Percentiles rank a stretch among this genome's conserved stretches.
These are phyloP conservation scores for Mycena rebaudengoi DNA, from an alignment of 768 basidiomycete species.

Conservation along the genomic window DNA sequence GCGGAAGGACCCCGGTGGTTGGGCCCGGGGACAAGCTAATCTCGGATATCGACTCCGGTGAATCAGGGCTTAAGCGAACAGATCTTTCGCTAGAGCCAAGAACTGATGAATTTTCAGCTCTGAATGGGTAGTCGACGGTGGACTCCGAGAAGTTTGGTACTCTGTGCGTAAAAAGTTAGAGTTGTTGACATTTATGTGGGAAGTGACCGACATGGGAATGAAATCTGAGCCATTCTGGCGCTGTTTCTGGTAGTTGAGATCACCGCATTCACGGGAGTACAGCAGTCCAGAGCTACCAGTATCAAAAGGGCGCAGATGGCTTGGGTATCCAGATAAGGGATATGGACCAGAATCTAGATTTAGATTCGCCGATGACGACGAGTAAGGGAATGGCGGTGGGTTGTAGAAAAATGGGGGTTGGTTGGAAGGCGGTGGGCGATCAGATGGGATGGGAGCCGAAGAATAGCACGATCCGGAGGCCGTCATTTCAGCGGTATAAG, in stretches of 20 bases:
- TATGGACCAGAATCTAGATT: background rate
- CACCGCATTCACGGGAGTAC: background rate
- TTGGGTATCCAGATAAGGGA: too few species aligned
- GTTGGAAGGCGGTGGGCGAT: constrained; percentile 7
- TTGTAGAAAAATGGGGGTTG: background rate
- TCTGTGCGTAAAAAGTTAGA: background rate
- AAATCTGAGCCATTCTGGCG: constrained; percentile 2
- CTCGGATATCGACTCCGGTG: background rate
- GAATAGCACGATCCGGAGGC: background rate
- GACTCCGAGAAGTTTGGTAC: background rate
- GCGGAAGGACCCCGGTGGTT: background rate
- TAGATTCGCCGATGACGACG: background rate
- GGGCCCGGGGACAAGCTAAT: background rate
- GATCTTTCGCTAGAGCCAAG: background rate
- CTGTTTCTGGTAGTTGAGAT: background rate
- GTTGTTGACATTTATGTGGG: background rate
- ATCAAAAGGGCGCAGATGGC: too few species aligned
- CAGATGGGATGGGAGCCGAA: constrained; percentile 1
- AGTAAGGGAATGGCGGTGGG: background rate
- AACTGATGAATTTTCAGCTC: too few species aligned
- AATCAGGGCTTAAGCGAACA: background rate
- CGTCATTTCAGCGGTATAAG: too few species aligned
- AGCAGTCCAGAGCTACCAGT: too few species aligned
- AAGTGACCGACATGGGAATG: constrained; percentile 16
- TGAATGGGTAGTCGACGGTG: background rate